phyloP scores from a whole-genome alignment of 495 filamentous ascomycete genomes.

The Aspergillus sclerotioniger region DNA sequence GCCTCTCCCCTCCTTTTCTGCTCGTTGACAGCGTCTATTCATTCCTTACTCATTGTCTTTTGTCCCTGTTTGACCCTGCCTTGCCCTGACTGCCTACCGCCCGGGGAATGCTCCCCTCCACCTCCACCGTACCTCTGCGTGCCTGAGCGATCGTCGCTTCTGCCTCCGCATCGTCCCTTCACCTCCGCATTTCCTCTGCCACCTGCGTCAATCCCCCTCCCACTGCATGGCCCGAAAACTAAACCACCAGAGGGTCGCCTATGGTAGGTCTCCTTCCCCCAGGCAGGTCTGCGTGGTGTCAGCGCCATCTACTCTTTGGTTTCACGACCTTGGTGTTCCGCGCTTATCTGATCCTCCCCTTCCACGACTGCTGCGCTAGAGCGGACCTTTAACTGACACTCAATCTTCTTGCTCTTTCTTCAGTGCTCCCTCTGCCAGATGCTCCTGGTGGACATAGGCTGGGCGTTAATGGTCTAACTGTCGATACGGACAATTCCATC shows the following conservation, averaged over 20 bases:
- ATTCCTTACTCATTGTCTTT: neutral
- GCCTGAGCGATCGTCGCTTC: conserved; percentile 25
- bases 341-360: neutral
- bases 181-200: conserved; percentile 19
- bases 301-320: conserved; percentile 10
- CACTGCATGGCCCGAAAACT: conserved; percentile 49
- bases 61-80: neutral
- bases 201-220: conserved; percentile 9
- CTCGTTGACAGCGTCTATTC: neutral
- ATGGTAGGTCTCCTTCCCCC: conserved; percentile 32
- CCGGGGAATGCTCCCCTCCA: conserved; percentile 11
- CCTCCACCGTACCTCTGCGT: conserved; percentile 6
- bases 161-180: conserved; percentile 37
- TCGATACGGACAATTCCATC: conserved; percentile 80
- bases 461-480: conserved; percentile 88
- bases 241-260: conserved; percentile 51
- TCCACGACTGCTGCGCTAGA: neutral
- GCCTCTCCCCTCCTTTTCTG: conserved; percentile 4
- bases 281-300: neutral
- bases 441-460: conserved; percentile 87
- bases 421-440: conserved; percentile 92
- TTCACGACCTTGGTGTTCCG: conserved; percentile 61
- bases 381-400: conserved; percentile 14
- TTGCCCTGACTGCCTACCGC: neutral
- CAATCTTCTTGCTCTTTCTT: conserved; percentile 4